phyloP scores from a whole-genome alignment of 345 rosid genomes.

The Dipteronia dyeriana region DNA sequence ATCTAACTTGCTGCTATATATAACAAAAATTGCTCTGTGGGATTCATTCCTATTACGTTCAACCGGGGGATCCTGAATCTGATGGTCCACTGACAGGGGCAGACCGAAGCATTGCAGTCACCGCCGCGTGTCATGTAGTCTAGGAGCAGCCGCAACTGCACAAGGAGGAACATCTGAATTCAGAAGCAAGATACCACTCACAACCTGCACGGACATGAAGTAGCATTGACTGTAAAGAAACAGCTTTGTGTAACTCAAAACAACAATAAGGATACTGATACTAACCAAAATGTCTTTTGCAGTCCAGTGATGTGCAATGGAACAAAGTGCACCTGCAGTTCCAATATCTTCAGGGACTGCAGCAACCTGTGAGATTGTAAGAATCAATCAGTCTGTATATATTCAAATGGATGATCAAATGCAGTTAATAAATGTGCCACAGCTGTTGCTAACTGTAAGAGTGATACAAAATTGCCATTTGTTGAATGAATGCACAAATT shows the following conservation, averaged over 20 bases:
- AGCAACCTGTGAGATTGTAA: slow-evolving; percentile 62
- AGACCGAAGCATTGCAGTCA: slow-evolving; percentile 89
- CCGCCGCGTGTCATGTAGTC: slow-evolving; percentile 85
- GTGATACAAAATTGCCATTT: too few relatives aligned
- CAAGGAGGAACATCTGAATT: slow-evolving; percentile 95
- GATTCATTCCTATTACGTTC: slow-evolving; percentile 81
- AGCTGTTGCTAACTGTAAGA: background rate
- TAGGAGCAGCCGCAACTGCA: slow-evolving; percentile 86
- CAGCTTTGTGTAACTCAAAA: slow-evolving; percentile 18
- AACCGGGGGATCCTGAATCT: slow-evolving; percentile 68
- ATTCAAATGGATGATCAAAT: background rate
- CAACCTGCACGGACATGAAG: slow-evolving; percentile 54
- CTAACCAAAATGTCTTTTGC: slow-evolving; percentile 91
- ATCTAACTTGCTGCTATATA: slow-evolving; percentile 74
- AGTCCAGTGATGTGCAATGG: slow-evolving; percentile 81
- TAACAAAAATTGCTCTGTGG: slow-evolving; percentile 70
- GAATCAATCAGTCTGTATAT: background rate
- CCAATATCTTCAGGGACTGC: slow-evolving; percentile 91
- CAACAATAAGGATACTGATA: slow-evolving; percentile 12
- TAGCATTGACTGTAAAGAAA: slow-evolving; percentile 13
- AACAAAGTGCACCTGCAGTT: slow-evolving; percentile 92
- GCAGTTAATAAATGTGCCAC: background rate
- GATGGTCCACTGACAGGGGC: slow-evolving; percentile 78
- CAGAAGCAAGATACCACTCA: slow-evolving; percentile 97
- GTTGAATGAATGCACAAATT: too few relatives aligned